phyloP scores from a whole-genome alignment of 1,284 basidiomycete species.

The Fomes fomentarius region DNA sequence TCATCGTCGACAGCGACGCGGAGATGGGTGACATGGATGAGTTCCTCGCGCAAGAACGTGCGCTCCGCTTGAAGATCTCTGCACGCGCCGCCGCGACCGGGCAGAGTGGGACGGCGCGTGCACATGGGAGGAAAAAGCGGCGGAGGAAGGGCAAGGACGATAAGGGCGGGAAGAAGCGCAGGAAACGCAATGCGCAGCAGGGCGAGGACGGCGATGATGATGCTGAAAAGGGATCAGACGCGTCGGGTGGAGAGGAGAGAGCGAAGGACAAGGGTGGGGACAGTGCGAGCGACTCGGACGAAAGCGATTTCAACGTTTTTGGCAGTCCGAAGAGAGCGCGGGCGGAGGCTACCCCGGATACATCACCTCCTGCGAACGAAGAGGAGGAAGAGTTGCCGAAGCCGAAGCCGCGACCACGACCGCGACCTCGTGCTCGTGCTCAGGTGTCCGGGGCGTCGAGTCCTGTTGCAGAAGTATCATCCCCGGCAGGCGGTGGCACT shows the following conservation, averaged over 20 bases:
- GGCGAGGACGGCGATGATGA: conserved; percentile 8
- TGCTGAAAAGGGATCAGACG: too few species aligned
- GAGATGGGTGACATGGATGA: conserved; percentile 75
- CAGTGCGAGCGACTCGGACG: conserved; percentile 20
- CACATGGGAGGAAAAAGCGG: conserved; percentile 73
- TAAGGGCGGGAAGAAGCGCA: conserved; percentile 27
- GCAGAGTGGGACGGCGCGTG: conserved; percentile 57
- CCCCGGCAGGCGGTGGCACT: neutral
- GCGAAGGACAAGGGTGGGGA: conserved; percentile 1
- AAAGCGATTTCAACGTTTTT: conserved; percentile 28
- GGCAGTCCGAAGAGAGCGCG: conserved; percentile 26
- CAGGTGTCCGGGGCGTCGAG: neutral
- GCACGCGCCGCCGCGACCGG: conserved; percentile 49
- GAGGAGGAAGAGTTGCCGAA: conserved; percentile 1
- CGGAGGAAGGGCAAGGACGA: conserved; percentile 42
- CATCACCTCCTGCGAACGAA: conserved; percentile 22
- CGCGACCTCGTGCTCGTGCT: conserved; percentile 22
- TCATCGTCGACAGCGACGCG: conserved; percentile 88
- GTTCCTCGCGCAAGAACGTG: conserved; percentile 80
- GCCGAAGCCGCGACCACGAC: conserved; percentile 28
- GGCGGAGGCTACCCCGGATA: conserved; percentile 25
- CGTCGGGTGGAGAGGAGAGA: conserved; percentile 19
- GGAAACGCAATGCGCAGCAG: conserved; percentile 25
- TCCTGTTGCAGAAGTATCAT: neutral
- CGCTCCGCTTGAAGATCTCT: conserved; percentile 51